Base-by-base conservation (phyloP, 257 asterid species). In the Plectranthus barbatus region DNA sequence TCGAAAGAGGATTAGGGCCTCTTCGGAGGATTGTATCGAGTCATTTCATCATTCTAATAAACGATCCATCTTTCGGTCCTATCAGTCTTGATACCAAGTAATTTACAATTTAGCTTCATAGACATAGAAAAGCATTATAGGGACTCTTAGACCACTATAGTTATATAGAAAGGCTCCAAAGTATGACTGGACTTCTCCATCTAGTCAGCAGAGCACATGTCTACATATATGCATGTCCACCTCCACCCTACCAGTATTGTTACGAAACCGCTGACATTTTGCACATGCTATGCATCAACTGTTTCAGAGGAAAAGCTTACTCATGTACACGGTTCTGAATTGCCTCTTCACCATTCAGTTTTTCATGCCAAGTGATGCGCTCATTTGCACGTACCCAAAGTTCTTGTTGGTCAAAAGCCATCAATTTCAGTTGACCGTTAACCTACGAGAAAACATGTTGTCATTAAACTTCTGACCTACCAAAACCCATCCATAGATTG, bases 361-460 rank as follows among this genome's bases (percentile, higher is more conserved):
- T 90, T 70, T 90, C 99, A 85, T 93, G 97, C 99, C 99, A 93
- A 54, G 86, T 70, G 42, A 90, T 83, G 23, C 97, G 96, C 63
- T 93, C 99, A 66, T 69, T 90, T 68, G 99, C 99, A 51, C 73
- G 70, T 67, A 77, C 86, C 88, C 97, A 90, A 69, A 90, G 52
- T 75, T 93, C 97, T 77, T 84, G 87, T 73, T 86, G 94, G 72
- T 90, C 90, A 78, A 93, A 93, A 62, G 95, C 90, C 97, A 93
- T 83, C 72, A 85, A 68, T 50, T 83, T 80, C 60, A 87, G 90
- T 74, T 85, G 97, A 62, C 92, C 94, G 33, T 78, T 83, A 55
- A 82, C 82, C 97, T 93, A 88, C 71, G 60, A 68, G 54, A 56
- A 67, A 74, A 63, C 45, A 70, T 7, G 29, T 42, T 40, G 31